Conservation (phyloP, 2,329 filamentous ascomycete species). For the Rhynchosporium secalis region DNA sequence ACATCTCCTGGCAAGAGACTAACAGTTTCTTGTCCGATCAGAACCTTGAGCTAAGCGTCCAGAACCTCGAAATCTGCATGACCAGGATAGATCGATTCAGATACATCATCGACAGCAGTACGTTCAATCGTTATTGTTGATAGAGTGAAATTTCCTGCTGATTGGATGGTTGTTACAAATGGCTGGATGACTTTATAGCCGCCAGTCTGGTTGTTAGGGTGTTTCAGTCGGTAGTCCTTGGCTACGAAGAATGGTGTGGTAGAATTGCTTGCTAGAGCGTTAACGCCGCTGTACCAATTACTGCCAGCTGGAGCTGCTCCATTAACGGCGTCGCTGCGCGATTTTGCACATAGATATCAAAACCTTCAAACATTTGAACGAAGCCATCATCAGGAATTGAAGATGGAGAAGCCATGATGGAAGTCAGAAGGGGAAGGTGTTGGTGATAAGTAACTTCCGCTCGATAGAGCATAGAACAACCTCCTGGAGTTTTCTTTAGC, state of each 20-base stretch:
- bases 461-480: conserved; percentile 45
- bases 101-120: conserved; percentile 24
- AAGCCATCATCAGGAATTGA: conserved; percentile 31
- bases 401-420: conserved; percentile 18
- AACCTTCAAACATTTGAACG: conserved; percentile 43
- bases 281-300: conserved; percentile 44
- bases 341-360: conserved; percentile 47
- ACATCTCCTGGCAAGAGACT: conserved; percentile 41
- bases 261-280: conserved; percentile 38
- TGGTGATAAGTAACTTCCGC: conserved; percentile 41
- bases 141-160: conserved; percentile 46
- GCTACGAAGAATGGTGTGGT: conserved; percentile 46
- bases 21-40: conserved; percentile 40
- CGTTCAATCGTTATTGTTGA: conserved; percentile 46
- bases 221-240: conserved; percentile 49
- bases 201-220: conserved; percentile 40
- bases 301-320: conserved; percentile 42
- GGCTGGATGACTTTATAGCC: conserved; percentile 48
- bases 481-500: conserved; percentile 20
- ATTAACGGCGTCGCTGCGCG: conserved; percentile 46
- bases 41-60: conserved; percentile 42
- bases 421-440: conserved; percentile 42
- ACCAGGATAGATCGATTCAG: conserved; percentile 35
- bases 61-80: conserved; percentile 44
- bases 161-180: conserved; percentile 45